A percentile compares a stretch with the other conserved stretches of the same genome.
phyloP scores from a whole-genome alignment of 805 yeast genomes.

The Blastobotrys terrestris region DNA sequence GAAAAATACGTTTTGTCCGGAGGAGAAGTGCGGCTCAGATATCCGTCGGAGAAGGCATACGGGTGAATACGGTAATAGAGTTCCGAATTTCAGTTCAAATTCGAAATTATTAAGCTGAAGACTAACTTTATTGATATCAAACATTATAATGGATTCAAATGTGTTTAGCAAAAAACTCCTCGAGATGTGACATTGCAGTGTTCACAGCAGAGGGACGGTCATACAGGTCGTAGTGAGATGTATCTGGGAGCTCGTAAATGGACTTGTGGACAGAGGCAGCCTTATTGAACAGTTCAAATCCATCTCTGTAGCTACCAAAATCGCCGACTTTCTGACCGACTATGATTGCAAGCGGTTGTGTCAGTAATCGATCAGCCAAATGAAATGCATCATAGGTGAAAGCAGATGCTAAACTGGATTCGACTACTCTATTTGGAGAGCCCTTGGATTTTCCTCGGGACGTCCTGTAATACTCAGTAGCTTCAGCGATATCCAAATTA shows the following conservation, averaged over 20 bases:
- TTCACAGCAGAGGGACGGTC: slow-evolving; percentile 7
- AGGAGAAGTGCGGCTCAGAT: background rate
- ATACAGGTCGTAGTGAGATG: slow-evolving; percentile 13
- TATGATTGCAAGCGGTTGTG: slow-evolving; percentile 12
- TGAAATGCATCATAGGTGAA: slow-evolving; percentile 10
- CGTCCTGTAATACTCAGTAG: slow-evolving; percentile 14
- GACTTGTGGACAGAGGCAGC: slow-evolving; percentile 5
- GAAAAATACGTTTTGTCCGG: too few species aligned
- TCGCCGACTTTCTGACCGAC: background rate
- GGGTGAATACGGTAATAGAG: too few species aligned
- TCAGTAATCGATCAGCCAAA: slow-evolving; percentile 5
- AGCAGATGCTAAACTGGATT: background rate
- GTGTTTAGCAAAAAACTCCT: too few species aligned
- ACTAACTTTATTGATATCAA: too few species aligned
- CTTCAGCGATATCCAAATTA: slow-evolving; percentile 9
- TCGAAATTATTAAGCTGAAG: too few species aligned
- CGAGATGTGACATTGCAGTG: background rate
- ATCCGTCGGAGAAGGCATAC: too few species aligned
- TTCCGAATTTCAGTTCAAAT: too few species aligned
- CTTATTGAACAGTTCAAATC: background rate
- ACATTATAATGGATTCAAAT: too few species aligned
- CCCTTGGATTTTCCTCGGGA: slow-evolving; percentile 10
- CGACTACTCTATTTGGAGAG: background rate
- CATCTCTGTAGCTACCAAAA: slow-evolving; percentile 3
- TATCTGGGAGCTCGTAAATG: slow-evolving; percentile 4